These are phyloP conservation scores for Vinca minor DNA, from an alignment of 257 asterid species.

Conservation along the genomic window DNA sequence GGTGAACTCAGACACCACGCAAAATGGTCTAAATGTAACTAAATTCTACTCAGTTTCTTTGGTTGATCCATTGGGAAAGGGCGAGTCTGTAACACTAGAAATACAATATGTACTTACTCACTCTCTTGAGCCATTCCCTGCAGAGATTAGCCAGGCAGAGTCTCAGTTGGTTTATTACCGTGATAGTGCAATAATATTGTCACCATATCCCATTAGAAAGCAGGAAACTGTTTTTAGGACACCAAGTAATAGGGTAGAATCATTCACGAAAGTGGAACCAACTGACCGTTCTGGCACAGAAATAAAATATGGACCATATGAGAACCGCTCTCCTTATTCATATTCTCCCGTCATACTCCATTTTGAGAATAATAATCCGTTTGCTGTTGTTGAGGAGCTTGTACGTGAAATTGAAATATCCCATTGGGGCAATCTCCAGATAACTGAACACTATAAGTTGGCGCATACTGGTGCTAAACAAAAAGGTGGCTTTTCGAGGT, in stretches of 20 bases:
- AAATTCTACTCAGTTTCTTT: constrained; percentile 53
- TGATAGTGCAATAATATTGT: constrained; percentile 76
- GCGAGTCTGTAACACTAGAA: constrained; percentile 64
- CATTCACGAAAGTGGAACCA: constrained; percentile 82
- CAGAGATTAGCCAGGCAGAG: constrained; percentile 82
- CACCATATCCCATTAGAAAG: constrained; percentile 67
- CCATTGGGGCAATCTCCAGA: constrained; percentile 95
- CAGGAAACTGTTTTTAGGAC: constrained; percentile 74
- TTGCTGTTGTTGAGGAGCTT: constrained; percentile 98
- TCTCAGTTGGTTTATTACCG: constrained; percentile 89
- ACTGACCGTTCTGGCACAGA: constrained; percentile 56
- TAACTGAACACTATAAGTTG: constrained; percentile 75
- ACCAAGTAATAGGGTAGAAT: constrained; percentile 70
- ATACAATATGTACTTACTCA: constrained; percentile 62
- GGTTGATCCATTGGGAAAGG: constrained; percentile 49
- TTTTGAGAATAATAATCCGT: constrained; percentile 84
- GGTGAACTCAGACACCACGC: constrained; percentile 44
- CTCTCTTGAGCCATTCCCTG: constrained; percentile 90
- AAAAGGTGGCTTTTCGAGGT: constrained; percentile 94
- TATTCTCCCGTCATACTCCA: constrained; percentile 62
- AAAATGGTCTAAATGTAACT: constrained; percentile 67
- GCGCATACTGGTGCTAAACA: constrained; percentile 93
- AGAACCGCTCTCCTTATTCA: constrained; percentile 50
- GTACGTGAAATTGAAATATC: constrained; percentile 96
- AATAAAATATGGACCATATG: constrained; percentile 84